Percentiles rank a stretch among this genome's conserved stretches.
phyloP scores from a whole-genome alignment of 352 stramenopile species.

The Phytopythium ostracodes region DNA sequence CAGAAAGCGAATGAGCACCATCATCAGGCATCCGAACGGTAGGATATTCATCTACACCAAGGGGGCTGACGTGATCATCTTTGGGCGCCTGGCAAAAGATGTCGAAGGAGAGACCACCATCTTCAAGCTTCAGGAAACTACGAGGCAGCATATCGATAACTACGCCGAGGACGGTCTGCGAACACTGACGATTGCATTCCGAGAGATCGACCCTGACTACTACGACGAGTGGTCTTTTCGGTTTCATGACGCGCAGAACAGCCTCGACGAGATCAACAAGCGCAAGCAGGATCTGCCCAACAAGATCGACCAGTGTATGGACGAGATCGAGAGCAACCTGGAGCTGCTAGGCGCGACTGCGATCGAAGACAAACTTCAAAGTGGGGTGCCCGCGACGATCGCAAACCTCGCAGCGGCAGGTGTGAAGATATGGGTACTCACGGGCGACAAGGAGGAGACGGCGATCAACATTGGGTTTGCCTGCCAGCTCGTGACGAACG shows the following conservation, averaged over 20 bases:
- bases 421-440: conserved; percentile 94
- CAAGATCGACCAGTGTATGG: conserved; percentile 72
- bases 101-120: conserved; percentile 17
- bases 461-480: conserved; percentile 94
- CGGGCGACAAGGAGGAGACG: conserved; percentile 93
- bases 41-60: conserved; percentile 69
- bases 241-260: conserved; percentile 71
- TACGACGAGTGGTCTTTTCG: conserved; percentile 52
- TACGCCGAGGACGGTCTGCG: conserved; percentile 87
- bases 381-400: conserved; percentile 87
- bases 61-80: conserved; percentile 70
- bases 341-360: conserved; percentile 87
- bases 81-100: conserved; percentile 37
- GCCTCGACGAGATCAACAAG: conserved; percentile 72
- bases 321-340: conserved; percentile 80
- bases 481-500: conserved; percentile 82
- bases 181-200: conserved; percentile 80
- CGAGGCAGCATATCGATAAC: conserved; percentile 59
- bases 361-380: conserved; percentile 94
- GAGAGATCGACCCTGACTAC: conserved; percentile 45
- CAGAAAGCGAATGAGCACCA: conserved; percentile 91
- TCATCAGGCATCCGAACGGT: conserved; percentile 72
- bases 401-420: conserved; percentile 77
- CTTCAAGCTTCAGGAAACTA: conserved; percentile 34
- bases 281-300: conserved; percentile 75